Evolutionary conservation across 2,329 filamentous ascomycete genomes (phyloP), one percentile per base, ranked within the genome.

Genomic region (Albifimbria verrucaria): DNA sequence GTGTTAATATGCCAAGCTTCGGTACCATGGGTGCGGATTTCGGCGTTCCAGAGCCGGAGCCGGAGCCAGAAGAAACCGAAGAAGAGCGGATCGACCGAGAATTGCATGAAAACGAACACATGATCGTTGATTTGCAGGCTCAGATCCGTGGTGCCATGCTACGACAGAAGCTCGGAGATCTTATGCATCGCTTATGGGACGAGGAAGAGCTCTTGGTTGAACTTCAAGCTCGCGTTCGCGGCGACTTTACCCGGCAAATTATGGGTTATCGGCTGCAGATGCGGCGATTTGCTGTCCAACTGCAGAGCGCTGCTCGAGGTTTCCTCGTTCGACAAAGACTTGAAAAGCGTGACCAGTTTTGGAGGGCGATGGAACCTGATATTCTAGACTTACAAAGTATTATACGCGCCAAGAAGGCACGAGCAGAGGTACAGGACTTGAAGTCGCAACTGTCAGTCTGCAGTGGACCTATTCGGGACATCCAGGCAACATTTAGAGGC

Each of bases 21-120:
- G 92, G 92, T 52, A 95, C 92, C 55, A 97, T 99, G 89, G 88
- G 92, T 49, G 93, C 92, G 57, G 93, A 94, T 65, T 97, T 99
- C 77, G 92, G 91, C 36, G 88, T 93, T 6, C 63, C 70, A 22
- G 91, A 95, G 63, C 85, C 87, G 1, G 69, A 88, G 52, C 89
- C 88, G 0, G 87, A 92, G 62, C 88, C 88, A 0, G 85, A 89
- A 66, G 94, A 97, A 65, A 92, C 90, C 0, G 93, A 97, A 62
- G 90, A 97, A 64, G 92, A 97, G 63, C 81, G 92, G 43, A 87
- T 94, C 52, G 84, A 92, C 48, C 81, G 92, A 51, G 91, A 96
- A 67, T 72, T 99, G 4, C 80, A 77, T 15, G 92, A 96, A 62
- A 87, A 90, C 54, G 89, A 94, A 67, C 72, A 70, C 0, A 74